Evolutionary conservation across 495 filamentous ascomycete species (phyloP), one percentile per base, ranked within the genome.

Genomic region (Astrothelium subdiscretum): DNA sequence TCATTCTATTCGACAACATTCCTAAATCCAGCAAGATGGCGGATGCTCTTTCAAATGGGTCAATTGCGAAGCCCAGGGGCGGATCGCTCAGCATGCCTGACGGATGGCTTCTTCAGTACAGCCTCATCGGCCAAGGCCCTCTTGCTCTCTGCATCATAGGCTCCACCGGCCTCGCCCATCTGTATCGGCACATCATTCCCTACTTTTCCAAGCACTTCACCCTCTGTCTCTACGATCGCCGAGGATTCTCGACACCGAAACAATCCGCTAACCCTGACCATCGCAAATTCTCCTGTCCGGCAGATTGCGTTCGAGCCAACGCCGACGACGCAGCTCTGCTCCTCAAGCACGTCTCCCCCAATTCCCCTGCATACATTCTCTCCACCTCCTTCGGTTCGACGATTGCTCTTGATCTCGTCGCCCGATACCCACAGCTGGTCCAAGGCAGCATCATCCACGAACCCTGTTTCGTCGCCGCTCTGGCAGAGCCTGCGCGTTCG

Each of bases 121-220:
- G 63, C 29, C 32, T 60, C 27, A 40, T 59, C 22, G 66, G 66
- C 31, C 6, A 31, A n/a, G 66, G 66, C 29, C 66, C 66, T n/a
- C 54, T 67, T 3, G 38, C 62, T 2, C 63, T 67, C 40, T 67
- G 59, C 59, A 67, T 67, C 59, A 65, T 59, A 2, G 66, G 66
- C 31, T 63, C 32, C 22, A 58, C 62, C 27, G 66, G 66, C 22
- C n/a, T 31, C 26, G 42, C 58, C 27, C 51, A 67, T 35, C 35
- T 57, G 6, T 62, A 31, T 31, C 61, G 61, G 26, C 44, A 31
- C 24, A 62, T 58, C 22, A 48, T 54, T 20, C 13, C 15, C 44
- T 32, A 57, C 20, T 44, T 62, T 11, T 6, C n/a, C 20, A 13
- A 31, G 27, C 54, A 62, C 20, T 62, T 35, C 61, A 62, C 61